phyloP scores from a whole-genome alignment of 2,329 filamentous ascomycete species.

The Arachnomyces sp. region DNA sequence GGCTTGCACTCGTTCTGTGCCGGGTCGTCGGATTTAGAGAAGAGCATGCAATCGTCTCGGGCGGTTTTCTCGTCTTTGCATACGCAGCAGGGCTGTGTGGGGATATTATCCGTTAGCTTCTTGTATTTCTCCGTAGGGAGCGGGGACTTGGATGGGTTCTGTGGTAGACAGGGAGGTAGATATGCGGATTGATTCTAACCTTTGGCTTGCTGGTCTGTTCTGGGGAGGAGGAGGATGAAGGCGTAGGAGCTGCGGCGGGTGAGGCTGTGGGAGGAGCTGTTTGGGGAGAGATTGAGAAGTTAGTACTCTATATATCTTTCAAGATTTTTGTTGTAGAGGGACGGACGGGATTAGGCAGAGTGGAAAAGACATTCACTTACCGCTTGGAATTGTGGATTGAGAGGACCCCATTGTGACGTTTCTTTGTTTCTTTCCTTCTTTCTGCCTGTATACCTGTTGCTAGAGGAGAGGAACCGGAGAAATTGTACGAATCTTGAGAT shows the following conservation, averaged over 20 bases:
- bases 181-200: too few relatives aligned
- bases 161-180: neutral
- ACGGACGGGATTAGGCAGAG: neutral
- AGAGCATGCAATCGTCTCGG: constrained; percentile 98
- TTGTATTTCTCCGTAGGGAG: constrained; percentile 1
- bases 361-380: neutral
- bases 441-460: too few relatives aligned
- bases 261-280: constrained; percentile 16
- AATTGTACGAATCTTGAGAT: constrained; percentile 8
- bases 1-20: constrained; percentile 68
- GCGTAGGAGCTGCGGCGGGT: constrained; percentile 7
- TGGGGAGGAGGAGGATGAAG: constrained; percentile 18
- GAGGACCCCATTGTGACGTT: neutral
- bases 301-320: too few relatives aligned
- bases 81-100: constrained; percentile 78
- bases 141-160: constrained; percentile 4
- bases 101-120: constrained; percentile 8
- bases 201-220: constrained; percentile 20
- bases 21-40: constrained; percentile 76
- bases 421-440: constrained; percentile 12
- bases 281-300: constrained; percentile 11
- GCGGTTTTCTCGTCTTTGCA: constrained; percentile 90
- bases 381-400: constrained; percentile 12
- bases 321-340: constrained; percentile 2
- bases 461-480: too few relatives aligned